phyloP scores from a whole-genome alignment of 108 stramenopile genomes.

The Cyclotella baltica region DNA sequence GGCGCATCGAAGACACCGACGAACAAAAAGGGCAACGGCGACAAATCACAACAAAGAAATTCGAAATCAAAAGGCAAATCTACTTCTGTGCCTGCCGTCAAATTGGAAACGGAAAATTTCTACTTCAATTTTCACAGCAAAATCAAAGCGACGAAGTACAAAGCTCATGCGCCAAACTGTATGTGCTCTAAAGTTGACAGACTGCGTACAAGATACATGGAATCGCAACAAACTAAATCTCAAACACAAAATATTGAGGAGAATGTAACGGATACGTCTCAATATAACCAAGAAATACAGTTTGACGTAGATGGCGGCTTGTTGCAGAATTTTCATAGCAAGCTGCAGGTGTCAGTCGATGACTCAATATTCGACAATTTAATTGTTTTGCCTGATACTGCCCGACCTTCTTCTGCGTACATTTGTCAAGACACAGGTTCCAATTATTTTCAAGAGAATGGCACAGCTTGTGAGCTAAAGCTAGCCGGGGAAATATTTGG shows the following conservation, averaged over 20 bases:
- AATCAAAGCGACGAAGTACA: conserved; percentile 45
- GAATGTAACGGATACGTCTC: neutral
- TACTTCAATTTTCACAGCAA: conserved; percentile 21
- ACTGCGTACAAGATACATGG: conserved; percentile 18
- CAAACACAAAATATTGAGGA: neutral
- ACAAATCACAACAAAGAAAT: no score
- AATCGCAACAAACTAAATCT: neutral
- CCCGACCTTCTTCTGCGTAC: conserved; percentile 25
- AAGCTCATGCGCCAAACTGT: conserved; percentile 56
- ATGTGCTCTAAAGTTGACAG: conserved; percentile 41
- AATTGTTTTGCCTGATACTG: conserved; percentile 45
- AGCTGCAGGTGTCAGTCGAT: neutral
- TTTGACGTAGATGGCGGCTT: conserved; percentile 15
- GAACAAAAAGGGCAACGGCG: no score
- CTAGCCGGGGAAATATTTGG: conserved; percentile 38
- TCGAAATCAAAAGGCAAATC: neutral
- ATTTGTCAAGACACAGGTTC: conserved; percentile 25
- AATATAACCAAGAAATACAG: neutral
- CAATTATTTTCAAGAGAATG: conserved; percentile 16
- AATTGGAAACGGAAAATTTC: conserved; percentile 13
- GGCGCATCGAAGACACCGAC: no score
- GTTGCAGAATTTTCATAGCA: neutral
- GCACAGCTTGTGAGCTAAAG: conserved; percentile 31
- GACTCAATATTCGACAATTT: conserved; percentile 33
- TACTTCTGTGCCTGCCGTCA: neutral